Evolutionary conservation across 495 filamentous ascomycete species (phyloP), one percentile per base, ranked within the genome.

Genomic region (Massariosphaeria phaeospora): DNA sequence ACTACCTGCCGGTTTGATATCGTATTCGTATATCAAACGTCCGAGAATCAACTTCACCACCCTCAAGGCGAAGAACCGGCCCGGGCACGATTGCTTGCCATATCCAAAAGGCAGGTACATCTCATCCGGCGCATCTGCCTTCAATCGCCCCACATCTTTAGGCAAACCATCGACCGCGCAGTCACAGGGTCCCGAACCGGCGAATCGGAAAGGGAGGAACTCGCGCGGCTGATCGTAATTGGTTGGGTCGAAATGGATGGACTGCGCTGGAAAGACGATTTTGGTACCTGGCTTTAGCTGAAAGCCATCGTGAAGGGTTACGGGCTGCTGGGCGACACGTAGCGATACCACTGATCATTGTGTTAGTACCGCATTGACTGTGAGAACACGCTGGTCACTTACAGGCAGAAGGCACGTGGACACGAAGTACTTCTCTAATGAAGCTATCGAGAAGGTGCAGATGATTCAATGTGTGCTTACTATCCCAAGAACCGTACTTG

Each of bases 1-100:
- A 18, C 12, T 27, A 4, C 17, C 21, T 1, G 38, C 35, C 35
- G 11, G 21, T 31, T 41, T 42, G 48, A 52, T 41, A 23, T 52
- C 48, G 25, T 52, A 52, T 24, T 52, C 48, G 34, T 41, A 11
- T 2, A 52, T 52, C 4, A 52, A 15, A 8, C 39, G 13, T 45
- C 49, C 26, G 11, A 53, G 25, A 9, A 53, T 53, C n/a, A 53
- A 35, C 38, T 53, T 53, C 8, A 53, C 27, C n/a, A 53, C 38
- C 26, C 44, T 53, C n/a, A 53, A 4, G n/a, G 49, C 39, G 18
- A 35, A 44, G 18, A 44, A 44, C n/a, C 26, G 20, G 7, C 49
- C 49, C 7, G 49, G 36, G 18, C 49, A 53, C 0, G 25, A 20
- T 21, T 53, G 49, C 39, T 45, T 43, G 1, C 49, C 39, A 40